A percentile compares a stretch with the other conserved stretches of the same genome.
Evolutionary conservation across 345 rosid genomes (phyloP).

Genomic region (Gossypium australe): DNA sequence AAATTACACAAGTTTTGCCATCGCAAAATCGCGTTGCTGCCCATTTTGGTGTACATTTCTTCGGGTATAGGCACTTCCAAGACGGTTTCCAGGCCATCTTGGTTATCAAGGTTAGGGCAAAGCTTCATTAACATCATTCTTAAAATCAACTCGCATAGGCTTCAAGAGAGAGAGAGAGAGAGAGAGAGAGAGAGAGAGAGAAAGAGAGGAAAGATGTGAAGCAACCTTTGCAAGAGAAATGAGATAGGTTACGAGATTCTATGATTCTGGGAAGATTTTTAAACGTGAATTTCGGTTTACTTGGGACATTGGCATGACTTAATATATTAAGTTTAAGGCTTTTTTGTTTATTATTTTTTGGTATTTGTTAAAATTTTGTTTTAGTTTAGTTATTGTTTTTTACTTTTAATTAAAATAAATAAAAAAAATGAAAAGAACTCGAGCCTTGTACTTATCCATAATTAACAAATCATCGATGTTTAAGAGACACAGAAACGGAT

Average conservation of each 20-base stretch:
- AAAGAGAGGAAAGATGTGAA: background rate
- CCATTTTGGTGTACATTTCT: conserved; percentile 68
- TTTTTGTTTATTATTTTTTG: background rate
- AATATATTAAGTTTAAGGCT: background rate
- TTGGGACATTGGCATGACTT: background rate
- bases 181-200: background rate
- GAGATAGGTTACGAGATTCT: background rate
- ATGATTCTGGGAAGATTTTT: background rate
- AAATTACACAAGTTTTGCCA: conserved; percentile 76
- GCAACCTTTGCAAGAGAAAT: background rate
- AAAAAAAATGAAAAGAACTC: background rate
- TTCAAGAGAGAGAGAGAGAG: background rate
- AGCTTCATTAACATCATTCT: conserved; percentile 44
- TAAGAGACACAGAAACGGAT: background rate
- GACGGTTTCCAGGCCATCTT: conserved; percentile 60
- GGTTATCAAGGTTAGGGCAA: conserved; percentile 59
- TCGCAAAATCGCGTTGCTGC: conserved; percentile 47
- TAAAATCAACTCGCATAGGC: background rate
- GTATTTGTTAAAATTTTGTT: background rate
- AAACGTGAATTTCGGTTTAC: background rate
- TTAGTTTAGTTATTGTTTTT: background rate
- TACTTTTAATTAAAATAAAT: background rate
- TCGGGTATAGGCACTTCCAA: conserved; percentile 75
- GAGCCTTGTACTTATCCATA: background rate
- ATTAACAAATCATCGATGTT: background rate